Evolutionary conservation across 2,329 filamentous ascomycete species (phyloP).

Genomic region (Nigrospora sphaerica): DNA sequence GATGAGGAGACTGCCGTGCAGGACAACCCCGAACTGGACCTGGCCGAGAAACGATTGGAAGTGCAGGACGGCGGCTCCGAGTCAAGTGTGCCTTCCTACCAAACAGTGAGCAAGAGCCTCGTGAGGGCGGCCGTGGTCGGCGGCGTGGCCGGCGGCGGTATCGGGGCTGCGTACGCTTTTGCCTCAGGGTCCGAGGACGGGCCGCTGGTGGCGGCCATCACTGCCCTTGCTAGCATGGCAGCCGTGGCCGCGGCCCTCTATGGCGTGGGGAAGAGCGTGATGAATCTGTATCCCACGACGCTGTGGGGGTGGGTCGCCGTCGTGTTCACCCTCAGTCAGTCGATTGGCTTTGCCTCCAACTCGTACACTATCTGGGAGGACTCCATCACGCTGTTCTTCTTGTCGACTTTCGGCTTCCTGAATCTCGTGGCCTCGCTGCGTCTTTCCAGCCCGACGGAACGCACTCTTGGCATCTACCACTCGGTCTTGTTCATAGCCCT

Average conservation of each 20-base stretch:
- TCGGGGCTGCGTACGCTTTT: constrained; percentile 22
- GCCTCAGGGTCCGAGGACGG: constrained; percentile 29
- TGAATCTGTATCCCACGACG: constrained; percentile 58
- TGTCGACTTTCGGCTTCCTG: constrained; percentile 78
- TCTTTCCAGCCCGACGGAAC: constrained; percentile 58
- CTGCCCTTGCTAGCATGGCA: constrained; percentile 36
- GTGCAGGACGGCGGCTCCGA: constrained; percentile 29
- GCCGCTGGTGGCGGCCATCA: constrained; percentile 31
- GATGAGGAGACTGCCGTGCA: constrained; percentile 47
- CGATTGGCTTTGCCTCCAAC: constrained; percentile 92
- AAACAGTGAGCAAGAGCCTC: constrained; percentile 30
- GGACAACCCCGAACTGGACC: constrained; percentile 51
- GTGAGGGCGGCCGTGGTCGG: constrained; percentile 28
- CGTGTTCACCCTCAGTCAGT: constrained; percentile 77
- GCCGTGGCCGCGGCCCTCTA: constrained; percentile 34
- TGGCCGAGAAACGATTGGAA: constrained; percentile 51
- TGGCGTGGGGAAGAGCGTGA: constrained; percentile 33
- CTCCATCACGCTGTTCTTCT: constrained; percentile 84
- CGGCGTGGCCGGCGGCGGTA: constrained; percentile 23
- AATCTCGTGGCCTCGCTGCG: constrained; percentile 69
- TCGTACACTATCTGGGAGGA: constrained; percentile 99
- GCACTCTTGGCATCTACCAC: constrained; percentile 74
- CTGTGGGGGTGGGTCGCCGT: constrained; percentile 86
- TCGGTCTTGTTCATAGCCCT: constrained; percentile 76
- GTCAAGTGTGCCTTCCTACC: constrained; percentile 21